Conservation (phyloP, 2,329 filamentous ascomycete genomes). For the Drechmeria coniospora region DNA sequence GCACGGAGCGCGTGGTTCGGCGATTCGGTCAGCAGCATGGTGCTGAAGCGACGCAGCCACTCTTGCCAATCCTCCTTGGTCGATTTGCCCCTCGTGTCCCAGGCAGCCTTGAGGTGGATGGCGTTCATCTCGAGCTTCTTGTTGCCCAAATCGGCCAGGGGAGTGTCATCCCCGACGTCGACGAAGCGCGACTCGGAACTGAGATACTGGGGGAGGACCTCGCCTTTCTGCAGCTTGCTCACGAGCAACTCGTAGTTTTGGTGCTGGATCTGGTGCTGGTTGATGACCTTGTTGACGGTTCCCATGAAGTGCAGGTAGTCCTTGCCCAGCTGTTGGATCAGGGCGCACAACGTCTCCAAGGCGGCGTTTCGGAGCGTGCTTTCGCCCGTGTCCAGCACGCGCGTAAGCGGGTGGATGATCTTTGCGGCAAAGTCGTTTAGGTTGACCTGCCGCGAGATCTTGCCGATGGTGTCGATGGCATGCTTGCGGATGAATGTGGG, state of each 20-base stretch:
- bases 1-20: constrained; percentile 90
- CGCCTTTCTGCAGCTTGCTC: constrained; percentile 84
- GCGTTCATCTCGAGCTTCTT: constrained; percentile 97
- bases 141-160: constrained; percentile 67
- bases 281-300: constrained; percentile 78
- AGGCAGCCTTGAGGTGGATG: constrained; percentile 89
- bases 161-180: constrained; percentile 63
- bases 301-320: constrained; percentile 92
- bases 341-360: constrained; percentile 81
- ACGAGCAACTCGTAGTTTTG: constrained; percentile 86
- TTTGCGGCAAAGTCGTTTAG: constrained; percentile 92
- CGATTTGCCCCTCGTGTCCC: constrained; percentile 93
- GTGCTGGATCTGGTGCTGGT: constrained; percentile 68
- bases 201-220: constrained; percentile 86
- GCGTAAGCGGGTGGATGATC: constrained; percentile 84
- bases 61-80: constrained; percentile 99
- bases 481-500: constrained; percentile 66
- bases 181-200: constrained; percentile 73
- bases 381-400: constrained; percentile 63
- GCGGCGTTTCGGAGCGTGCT: constrained; percentile 62
- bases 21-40: constrained; percentile 85
- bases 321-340: constrained; percentile 90
- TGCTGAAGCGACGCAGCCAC: constrained; percentile 94
- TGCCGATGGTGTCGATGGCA: constrained; percentile 88
- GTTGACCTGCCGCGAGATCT: constrained; percentile 90